Base-by-base conservation (phyloP, 768 basidiomycete species). In the Mycena albidolilacea region DNA sequence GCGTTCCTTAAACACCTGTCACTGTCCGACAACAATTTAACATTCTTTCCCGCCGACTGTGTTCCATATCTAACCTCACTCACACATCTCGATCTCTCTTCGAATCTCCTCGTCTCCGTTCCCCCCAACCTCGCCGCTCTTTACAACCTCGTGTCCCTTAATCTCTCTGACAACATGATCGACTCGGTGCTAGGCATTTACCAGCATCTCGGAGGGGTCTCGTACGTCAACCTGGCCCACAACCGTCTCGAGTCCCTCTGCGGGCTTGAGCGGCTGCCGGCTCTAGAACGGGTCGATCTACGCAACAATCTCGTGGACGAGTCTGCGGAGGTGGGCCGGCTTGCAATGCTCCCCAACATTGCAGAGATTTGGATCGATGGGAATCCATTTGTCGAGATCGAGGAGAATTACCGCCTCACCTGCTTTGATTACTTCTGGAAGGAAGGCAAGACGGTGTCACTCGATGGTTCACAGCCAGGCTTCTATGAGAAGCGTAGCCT, bases 91-190 rank as follows among this genome's bases (percentile, higher is more conserved):
- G 95, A 97, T 82, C 88, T 97, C 52, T 97, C 96, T 21, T 94
- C 94, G 52, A 98, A 98, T 80, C 90, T 98, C 19, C 89, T 98
- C 58, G 91, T 97, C 52, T 93, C 95, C 39, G 88, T 97, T n/a
- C 96, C 96, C 0, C 81, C 92, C 1, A 93, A 92, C 23, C 87
- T 97, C 41, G 88, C 91, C 17, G 79, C 85, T 7, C 89, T 99
- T 30, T 90, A 92, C 78, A 93, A 92, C 74, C 93, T 99, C 64
- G 82, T 91, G 66, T 95, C 94, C n/a, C 92, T 99, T 77, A 97
- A 98, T 82, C 90, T 99, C n/a, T 88, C 95, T 17, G 94, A 97
- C 82, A 99, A 99, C 84, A 95, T 99, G 90, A 96, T 99, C 76
- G 96, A 97, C 80, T 97, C 97, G 19, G 93, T 99, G 19, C 89